phyloP scores from a whole-genome alignment of 768 basidiomycete genomes.

The Collybia nuda region DNA sequence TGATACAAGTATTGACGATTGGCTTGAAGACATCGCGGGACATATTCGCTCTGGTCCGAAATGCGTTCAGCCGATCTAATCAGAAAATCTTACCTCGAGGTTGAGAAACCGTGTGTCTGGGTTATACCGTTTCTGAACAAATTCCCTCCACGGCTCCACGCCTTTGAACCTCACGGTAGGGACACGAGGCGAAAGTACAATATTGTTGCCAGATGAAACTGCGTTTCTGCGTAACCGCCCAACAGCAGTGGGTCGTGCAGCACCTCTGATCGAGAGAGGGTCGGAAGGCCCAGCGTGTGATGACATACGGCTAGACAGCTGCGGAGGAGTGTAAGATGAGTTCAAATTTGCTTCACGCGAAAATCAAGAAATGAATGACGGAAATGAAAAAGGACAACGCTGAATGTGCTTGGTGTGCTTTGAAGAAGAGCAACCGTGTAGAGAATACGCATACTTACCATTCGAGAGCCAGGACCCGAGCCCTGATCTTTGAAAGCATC shows the following conservation, averaged over 20 bases:
- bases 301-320: constrained; percentile 41
- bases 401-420: constrained; percentile 10
- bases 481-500: constrained; percentile 52
- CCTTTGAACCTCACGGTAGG: constrained; percentile 23
- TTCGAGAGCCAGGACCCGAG: constrained; percentile 40
- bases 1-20: constrained; percentile 15
- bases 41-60: constrained; percentile 17
- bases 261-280: constrained; percentile 66
- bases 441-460: constrained; percentile 69
- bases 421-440: not conserved
- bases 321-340: constrained; percentile 17
- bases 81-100: constrained; percentile 63
- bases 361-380: constrained; percentile 16
- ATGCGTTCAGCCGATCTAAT: constrained; percentile 17
- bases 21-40: constrained; percentile 17
- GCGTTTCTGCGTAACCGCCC: constrained; percentile 65
- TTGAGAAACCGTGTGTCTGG: constrained; percentile 70
- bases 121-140: constrained; percentile 75
- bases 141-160: constrained; percentile 73
- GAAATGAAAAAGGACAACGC: constrained; percentile 10
- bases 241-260: constrained; percentile 46
- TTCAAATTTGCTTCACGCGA: constrained; percentile 12
- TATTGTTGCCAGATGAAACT: constrained; percentile 28
- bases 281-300: constrained; percentile 45
- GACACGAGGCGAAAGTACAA: not conserved